Evolutionary conservation across 2,329 filamentous ascomycete species (phyloP).

Genomic region (Phaeoacremonium minimum): DNA sequence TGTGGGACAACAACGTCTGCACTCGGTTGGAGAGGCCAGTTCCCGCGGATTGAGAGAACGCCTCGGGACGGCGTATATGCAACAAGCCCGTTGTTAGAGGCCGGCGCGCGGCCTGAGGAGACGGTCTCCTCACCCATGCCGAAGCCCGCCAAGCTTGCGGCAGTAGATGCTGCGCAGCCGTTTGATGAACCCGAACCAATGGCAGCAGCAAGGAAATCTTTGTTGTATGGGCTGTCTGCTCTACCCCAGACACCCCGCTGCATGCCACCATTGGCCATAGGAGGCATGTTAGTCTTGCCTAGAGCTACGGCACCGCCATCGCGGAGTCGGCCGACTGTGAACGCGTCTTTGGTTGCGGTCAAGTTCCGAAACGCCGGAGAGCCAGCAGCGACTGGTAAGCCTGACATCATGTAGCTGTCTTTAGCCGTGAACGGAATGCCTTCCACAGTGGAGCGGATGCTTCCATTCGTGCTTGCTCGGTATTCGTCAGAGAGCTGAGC

Average conservation of each 20-base stretch:
- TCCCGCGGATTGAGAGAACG: constrained; percentile 1
- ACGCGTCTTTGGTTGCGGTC: constrained; percentile 46
- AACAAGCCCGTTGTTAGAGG: constrained; percentile 5
- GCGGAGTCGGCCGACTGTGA: constrained; percentile 39
- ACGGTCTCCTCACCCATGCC: constrained; percentile 52
- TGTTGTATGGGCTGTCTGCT: constrained; percentile 53
- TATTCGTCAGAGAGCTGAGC: constrained; percentile 40
- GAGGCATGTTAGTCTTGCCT: constrained; percentile 55
- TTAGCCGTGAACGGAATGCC: constrained; percentile 56
- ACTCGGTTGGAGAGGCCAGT: constrained; percentile 4
- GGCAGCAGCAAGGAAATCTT: constrained; percentile 45
- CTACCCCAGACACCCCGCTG: constrained; percentile 52
- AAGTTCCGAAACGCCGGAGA: constrained; percentile 50
- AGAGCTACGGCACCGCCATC: constrained; percentile 45
- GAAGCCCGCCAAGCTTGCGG: constrained; percentile 46
- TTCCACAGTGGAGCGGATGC: constrained; percentile 35
- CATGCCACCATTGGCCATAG: constrained; percentile 56
- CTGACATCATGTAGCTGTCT: constrained; percentile 50
- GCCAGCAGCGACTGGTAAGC: constrained; percentile 48
- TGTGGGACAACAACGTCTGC: constrained; percentile 2
- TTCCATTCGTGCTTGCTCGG: constrained; percentile 30
- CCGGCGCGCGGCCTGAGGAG: constrained; percentile 46
- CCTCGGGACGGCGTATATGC: constrained; percentile 5
- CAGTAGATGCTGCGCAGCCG: constrained; percentile 45
- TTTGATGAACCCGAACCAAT: constrained; percentile 56